Percentiles rank a stretch among this genome's conserved stretches.
phyloP scores from a whole-genome alignment of 345 rosid genomes.

The Corymbia maculata region DNA sequence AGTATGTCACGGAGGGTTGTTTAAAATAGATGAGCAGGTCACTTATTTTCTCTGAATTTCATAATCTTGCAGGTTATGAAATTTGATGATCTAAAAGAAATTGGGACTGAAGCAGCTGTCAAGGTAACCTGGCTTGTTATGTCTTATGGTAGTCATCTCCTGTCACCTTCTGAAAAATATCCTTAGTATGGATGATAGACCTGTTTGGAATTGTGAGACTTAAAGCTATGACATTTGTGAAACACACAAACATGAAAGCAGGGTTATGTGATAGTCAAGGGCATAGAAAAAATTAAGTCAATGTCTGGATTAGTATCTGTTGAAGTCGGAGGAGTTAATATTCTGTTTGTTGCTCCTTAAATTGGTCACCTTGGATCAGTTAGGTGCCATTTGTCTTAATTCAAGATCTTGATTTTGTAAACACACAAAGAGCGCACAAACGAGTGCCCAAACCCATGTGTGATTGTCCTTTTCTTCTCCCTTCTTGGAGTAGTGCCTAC shows the following conservation, averaged over 20 bases:
- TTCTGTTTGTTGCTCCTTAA: not conserved
- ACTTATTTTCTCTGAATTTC: not conserved
- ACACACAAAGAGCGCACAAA: not conserved
- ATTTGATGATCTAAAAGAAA: slow-evolving; percentile 91
- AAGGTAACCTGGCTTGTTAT: slow-evolving; percentile 35
- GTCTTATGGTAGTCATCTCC: not conserved
- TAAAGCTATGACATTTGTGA: not conserved
- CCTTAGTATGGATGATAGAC: not conserved
- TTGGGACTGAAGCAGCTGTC: slow-evolving; percentile 75
- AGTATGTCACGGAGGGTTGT: not conserved
- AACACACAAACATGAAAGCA: not conserved
- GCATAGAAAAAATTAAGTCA: not conserved
- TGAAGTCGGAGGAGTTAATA: not conserved
- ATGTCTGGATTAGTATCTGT: not conserved
- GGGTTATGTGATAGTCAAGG: not conserved
- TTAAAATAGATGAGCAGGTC: not conserved
- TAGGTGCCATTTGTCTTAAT: not conserved
- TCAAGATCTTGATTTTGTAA: not conserved
- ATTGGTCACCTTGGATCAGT: not conserved
- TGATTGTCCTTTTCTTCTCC: not conserved
- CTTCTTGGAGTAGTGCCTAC: not conserved
- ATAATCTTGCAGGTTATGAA: slow-evolving; percentile 72
- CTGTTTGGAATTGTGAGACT: not conserved
- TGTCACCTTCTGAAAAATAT: not conserved
- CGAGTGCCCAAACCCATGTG: not conserved